Percentiles rank a stretch among this genome's conserved stretches.
Conservation (phyloP, 2,329 filamentous ascomycete species). For the Xylariaceae sp. region DNA sequence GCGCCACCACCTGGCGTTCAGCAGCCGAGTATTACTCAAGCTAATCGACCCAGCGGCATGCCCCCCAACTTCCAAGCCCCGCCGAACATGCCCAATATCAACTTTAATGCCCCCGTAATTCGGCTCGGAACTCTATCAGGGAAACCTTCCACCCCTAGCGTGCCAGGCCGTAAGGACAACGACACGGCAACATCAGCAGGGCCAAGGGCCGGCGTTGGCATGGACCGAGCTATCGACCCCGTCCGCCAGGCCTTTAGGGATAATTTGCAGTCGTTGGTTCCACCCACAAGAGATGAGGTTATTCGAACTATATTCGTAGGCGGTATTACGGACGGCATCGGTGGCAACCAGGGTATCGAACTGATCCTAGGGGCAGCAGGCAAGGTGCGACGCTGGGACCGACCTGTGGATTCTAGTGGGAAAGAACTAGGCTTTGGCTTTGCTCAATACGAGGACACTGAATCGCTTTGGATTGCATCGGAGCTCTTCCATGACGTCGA, state of each 20-base stretch:
- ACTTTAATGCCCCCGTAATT: conserved; percentile 95
- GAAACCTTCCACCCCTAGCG: conserved; percentile 47
- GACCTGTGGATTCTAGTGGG: conserved; percentile 57
- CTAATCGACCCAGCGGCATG: conserved; percentile 73
- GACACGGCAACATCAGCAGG: conserved; percentile 37
- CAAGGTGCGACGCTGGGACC: conserved; percentile 76
- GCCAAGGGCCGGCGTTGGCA: conserved; percentile 47
- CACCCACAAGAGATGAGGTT: conserved; percentile 85
- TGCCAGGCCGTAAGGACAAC: conserved; percentile 42
- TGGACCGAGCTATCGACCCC: conserved; percentile 61
- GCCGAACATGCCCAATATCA: conserved; percentile 91
- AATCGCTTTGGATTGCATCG: conserved; percentile 78
- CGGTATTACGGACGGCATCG: conserved; percentile 72
- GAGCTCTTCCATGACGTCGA: conserved; percentile 78
- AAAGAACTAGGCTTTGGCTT: conserved; percentile 89
- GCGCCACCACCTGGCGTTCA: conserved; percentile 72
- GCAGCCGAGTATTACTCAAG: conserved; percentile 65
- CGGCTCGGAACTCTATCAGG: conserved; percentile 73
- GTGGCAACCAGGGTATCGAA: conserved; percentile 74
- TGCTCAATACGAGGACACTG: conserved; percentile 87
- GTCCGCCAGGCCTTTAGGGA: conserved; percentile 63
- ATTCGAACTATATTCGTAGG: conserved; percentile 86
- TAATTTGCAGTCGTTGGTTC: conserved; percentile 64
- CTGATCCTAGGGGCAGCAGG: conserved; percentile 72
- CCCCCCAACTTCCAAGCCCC: conserved; percentile 83